A percentile compares a stretch with the other conserved stretches of the same genome.
Evolutionary conservation across 331 rosid species (phyloP).

Genomic region (Telfairia occidentalis): DNA sequence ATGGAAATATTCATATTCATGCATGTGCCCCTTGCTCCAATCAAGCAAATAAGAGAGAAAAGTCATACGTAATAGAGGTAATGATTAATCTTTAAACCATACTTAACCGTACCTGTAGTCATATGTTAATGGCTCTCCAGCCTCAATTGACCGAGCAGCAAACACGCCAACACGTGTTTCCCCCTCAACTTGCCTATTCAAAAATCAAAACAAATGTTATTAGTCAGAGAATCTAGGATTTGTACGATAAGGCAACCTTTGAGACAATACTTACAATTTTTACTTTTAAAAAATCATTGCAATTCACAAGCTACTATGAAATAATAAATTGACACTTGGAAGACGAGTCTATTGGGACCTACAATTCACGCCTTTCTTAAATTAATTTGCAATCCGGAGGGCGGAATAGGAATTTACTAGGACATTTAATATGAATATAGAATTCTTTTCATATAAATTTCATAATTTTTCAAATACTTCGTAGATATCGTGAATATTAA

Average conservation of each 20-base stretch:
- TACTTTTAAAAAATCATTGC: not conserved
- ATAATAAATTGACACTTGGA: not conserved
- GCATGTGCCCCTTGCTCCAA: not conserved
- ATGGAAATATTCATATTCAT: not conserved
- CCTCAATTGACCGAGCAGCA: slow-evolving; percentile 58
- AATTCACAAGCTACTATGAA: not conserved
- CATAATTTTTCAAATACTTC: not conserved
- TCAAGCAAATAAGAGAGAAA: not conserved
- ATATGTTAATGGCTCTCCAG: slow-evolving; percentile 80
- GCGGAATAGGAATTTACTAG: not conserved
- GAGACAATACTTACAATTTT: not conserved
- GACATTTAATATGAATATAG: not conserved
- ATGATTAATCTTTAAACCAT: not conserved
- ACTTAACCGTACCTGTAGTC: slow-evolving; percentile 58
- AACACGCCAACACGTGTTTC: slow-evolving; percentile 87
- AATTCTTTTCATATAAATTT: not conserved
- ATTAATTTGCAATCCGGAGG: not conserved
- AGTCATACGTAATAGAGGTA: not conserved
- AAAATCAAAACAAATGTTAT: slow-evolving; percentile 12
- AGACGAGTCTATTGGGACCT: not conserved
- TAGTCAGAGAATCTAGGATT: not conserved
- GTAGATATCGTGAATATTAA: not conserved
- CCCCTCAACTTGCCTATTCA: slow-evolving; percentile 82
- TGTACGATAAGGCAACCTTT: not conserved
- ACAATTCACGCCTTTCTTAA: not conserved